A percentile compares a stretch with the other conserved stretches of the same genome.
Evolutionary conservation across 2,329 filamentous ascomycete species (phyloP).

Genomic region (Sporothrix dimorphospora): DNA sequence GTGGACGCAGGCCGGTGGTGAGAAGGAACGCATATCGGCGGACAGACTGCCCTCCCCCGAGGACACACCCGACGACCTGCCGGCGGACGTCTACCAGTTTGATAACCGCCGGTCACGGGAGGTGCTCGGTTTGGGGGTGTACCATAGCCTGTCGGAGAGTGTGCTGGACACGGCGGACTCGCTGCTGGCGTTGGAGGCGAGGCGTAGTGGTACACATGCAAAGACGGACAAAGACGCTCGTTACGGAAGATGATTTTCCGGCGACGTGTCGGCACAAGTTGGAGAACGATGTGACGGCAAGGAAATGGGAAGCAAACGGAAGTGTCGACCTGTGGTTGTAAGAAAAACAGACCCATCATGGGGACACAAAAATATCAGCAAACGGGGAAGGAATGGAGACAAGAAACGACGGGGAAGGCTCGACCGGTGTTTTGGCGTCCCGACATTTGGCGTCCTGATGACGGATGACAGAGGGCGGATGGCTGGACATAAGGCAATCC

Average conservation of each 20-base stretch:
- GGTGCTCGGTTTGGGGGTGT: constrained; percentile 60
- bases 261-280: neutral
- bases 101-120: constrained; percentile 59
- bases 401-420: neutral
- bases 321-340: neutral
- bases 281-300: neutral
- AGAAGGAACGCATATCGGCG: neutral
- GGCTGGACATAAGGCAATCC: neutral
- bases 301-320: neutral
- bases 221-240: neutral
- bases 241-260: constrained; percentile 2
- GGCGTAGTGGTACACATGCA: neutral
- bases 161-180: constrained; percentile 61
- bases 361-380: neutral
- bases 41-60: constrained; percentile 40
- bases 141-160: constrained; percentile 59
- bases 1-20: neutral
- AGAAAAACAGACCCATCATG: neutral
- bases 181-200: constrained; percentile 37
- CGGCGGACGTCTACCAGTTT: constrained; percentile 55
- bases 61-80: constrained; percentile 47
- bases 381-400: constrained; percentile 5
- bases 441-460: neutral
- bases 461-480: neutral
- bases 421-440: neutral